A percentile compares a stretch with the other conserved stretches of the same genome.
These are phyloP conservation scores for Haberlea rhodopensis DNA, from an alignment of 257 asterid species.

Conservation along the genomic window DNA sequence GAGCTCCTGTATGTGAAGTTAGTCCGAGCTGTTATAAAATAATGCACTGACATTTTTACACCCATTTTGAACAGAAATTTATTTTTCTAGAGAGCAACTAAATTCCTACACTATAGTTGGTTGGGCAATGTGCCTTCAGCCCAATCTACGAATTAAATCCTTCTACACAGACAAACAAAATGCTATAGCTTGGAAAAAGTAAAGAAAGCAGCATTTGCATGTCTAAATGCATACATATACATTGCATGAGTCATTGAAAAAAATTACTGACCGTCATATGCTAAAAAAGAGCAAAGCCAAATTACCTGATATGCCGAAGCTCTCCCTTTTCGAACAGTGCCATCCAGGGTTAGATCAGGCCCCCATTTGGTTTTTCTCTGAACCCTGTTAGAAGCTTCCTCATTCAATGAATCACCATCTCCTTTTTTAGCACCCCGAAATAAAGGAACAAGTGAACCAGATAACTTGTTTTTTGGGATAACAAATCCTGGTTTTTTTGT, in stretches of 20 bases:
- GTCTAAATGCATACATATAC: neutral
- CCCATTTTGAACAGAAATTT: constrained; percentile 41
- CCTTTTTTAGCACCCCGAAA: constrained; percentile 62
- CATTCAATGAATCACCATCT: constrained; percentile 43
- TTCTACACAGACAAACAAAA: constrained; percentile 14
- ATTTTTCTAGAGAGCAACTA: constrained; percentile 37
- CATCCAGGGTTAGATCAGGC: constrained; percentile 67
- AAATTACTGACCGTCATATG: neutral
- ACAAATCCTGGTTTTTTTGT: constrained; percentile 71
- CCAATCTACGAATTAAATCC: constrained; percentile 20
- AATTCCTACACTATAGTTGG: constrained; percentile 31
- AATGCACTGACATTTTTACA: constrained; percentile 43
- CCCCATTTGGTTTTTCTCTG: constrained; percentile 95
- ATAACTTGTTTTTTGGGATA: constrained; percentile 83
- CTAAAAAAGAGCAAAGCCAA: constrained; percentile 16
- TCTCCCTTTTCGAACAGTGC: constrained; percentile 72
- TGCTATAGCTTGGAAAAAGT: neutral
- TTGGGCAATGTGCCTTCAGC: constrained; percentile 30
- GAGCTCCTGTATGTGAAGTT: constrained; percentile 51
- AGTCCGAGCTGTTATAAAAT: constrained; percentile 55
- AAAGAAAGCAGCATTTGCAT: neutral
- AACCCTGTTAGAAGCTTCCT: constrained; percentile 48
- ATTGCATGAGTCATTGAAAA: neutral
- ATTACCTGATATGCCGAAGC: constrained; percentile 88
- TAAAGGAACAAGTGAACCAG: constrained; percentile 80